Base-by-base conservation (phyloP, 345 rosid species). In the Psidium guajava region DNA sequence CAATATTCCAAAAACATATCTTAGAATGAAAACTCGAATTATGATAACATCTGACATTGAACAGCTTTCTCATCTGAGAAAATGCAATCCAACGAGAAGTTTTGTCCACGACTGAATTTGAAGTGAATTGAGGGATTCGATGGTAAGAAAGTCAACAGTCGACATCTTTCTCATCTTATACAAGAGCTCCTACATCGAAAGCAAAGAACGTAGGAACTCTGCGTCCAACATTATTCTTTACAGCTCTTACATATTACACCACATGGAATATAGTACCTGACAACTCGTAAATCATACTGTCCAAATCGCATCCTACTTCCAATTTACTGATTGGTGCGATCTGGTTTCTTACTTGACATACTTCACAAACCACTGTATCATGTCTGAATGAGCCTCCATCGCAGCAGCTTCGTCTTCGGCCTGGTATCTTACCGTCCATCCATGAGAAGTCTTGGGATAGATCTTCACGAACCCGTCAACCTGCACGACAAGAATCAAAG, bases 361-460 rank as follows among this genome's bases (percentile, higher is more conserved):
- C 88, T 92, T 89, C 47, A 85, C 77, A 82, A 95, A 89, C 98
- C 96, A 96, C 21, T 90, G 89, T 54, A 94, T 81, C 92, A 91
- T 84, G 89, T 92, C 82, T 52, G 85, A 86, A 90, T 95, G 98
- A 59, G 98, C 98, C 88, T 95, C 95, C 54, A 87, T 83, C 11
- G 98, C 98, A 8, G 92, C 97, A 40, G 82, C 81, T 84, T 89
- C 89, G 88, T 96, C 93, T 83, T 90, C 89, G 3, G 13, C 86
- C 5, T 88, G 77, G 88, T 92, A 96, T 87, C 99, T 90, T 24
- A 90, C 89, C 5, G 94, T 91, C 98, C 98, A 95, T 44, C 98
- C 98, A n/a, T 95, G 98, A 4, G 85, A 83, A 32, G 91, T 93
- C 54, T 91, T 87, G 5, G 99, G 95, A 86, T 93, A 96, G 83